Conservation (phyloP, 2,329 filamentous ascomycete species). For the Apiospora malaysiana region DNA sequence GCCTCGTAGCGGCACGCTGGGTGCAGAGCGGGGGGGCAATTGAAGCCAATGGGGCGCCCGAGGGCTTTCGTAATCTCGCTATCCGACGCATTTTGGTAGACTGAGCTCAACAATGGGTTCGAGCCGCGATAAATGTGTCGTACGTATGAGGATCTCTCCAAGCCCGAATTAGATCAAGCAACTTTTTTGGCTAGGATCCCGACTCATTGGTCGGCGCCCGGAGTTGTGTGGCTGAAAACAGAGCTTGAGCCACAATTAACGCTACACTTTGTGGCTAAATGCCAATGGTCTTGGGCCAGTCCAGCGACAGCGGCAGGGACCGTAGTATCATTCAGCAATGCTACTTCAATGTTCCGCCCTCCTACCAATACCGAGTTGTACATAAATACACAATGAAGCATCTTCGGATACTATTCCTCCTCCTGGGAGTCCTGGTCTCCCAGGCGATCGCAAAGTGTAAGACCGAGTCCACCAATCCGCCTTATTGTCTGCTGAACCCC, state of each 20-base stretch:
- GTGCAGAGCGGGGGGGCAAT: slow-evolving; percentile 31
- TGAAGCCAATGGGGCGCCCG: slow-evolving; percentile 29
- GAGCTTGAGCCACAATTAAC: slow-evolving; percentile 21
- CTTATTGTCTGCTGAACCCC: neutral
- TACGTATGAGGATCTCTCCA: slow-evolving; percentile 5
- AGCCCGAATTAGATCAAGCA: slow-evolving; percentile 13
- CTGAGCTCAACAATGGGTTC: slow-evolving; percentile 11
- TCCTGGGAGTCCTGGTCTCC: slow-evolving; percentile 39
- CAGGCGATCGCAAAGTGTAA: slow-evolving; percentile 49
- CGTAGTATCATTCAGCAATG: neutral
- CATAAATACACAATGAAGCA: slow-evolving; percentile 33
- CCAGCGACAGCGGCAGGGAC: slow-evolving; percentile 9
- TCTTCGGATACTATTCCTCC: slow-evolving; percentile 35
- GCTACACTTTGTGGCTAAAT: neutral
- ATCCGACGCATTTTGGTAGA: slow-evolving; percentile 37
- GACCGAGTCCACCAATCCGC: slow-evolving; percentile 28
- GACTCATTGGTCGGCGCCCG: neutral
- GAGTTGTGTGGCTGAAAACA: neutral
- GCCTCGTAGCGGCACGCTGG: slow-evolving; percentile 31
- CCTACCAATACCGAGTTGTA: slow-evolving; percentile 16
- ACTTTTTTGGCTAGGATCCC: slow-evolving; percentile 20
- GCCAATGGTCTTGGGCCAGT: neutral
- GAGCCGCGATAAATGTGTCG: slow-evolving; percentile 1
- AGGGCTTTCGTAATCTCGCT: slow-evolving; percentile 36
- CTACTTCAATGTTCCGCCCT: neutral